These are phyloP conservation scores for Pharus latifolius DNA, from an alignment of 176 grass and related monocot genomes.

Conservation along the genomic window DNA sequence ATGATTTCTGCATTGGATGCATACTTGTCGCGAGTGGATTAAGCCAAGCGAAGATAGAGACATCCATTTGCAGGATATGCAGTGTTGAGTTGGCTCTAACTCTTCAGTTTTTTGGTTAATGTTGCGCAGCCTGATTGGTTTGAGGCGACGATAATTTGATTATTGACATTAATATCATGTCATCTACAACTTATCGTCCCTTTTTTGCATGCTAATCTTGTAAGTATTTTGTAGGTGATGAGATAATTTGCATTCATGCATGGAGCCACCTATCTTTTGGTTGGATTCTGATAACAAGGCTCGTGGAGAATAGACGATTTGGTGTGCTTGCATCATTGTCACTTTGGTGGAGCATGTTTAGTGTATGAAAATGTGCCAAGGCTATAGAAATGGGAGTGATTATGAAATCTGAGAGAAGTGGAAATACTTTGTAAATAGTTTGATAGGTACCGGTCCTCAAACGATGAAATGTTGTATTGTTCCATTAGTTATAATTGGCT, in stretches of 20 bases:
- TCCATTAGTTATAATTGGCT: not conserved
- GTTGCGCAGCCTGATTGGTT: not conserved
- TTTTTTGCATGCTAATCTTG: not conserved
- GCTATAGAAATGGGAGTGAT: not conserved
- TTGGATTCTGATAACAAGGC: slow-evolving; percentile 8
- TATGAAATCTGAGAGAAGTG: not conserved
- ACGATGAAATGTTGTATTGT: not conserved
- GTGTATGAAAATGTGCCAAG: not conserved
- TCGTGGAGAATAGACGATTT: not conserved
- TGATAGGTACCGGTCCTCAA: not conserved
- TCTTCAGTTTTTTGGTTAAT: not conserved
- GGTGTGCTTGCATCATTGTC: not conserved
- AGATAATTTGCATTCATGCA: not conserved
- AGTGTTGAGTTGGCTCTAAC: not conserved
- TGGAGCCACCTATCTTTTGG: not conserved
- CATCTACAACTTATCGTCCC: not conserved
- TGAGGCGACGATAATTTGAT: not conserved
- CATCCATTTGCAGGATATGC: slow-evolving; percentile 4
- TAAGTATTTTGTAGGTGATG: not conserved
- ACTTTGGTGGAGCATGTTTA: not conserved
- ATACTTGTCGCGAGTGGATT: not conserved
- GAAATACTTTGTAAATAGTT: not conserved
- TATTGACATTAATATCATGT: not conserved
- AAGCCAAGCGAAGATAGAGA: not conserved
- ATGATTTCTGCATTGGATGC: not conserved